phyloP scores from a whole-genome alignment of 176 grass and related monocot species.

The Oryza punctata region DNA sequence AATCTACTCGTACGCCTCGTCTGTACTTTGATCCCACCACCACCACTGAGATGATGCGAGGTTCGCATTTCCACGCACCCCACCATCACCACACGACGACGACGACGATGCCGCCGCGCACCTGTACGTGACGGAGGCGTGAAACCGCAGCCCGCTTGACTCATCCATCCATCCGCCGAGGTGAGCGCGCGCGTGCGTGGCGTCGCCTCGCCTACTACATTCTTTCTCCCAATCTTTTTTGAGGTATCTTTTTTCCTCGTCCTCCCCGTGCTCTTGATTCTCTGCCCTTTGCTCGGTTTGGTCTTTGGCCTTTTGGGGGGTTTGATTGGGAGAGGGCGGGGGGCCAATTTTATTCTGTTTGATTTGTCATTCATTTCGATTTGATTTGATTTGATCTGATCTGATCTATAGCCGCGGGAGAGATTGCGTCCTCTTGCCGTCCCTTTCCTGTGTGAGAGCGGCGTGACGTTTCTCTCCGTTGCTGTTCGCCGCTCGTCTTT shows the following conservation, averaged over 20 bases:
- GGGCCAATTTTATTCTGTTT: background rate
- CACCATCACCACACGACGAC: background rate
- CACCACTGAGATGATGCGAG: background rate
- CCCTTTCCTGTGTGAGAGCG: slow-evolving; percentile 6
- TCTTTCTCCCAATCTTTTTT: background rate
- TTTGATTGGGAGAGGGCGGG: background rate
- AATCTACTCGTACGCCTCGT: background rate
- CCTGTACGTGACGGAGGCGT: background rate
- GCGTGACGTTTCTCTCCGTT: background rate
- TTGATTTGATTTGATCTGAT: slow-evolving; percentile 4
- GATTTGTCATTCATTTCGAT: slow-evolving; percentile 7
- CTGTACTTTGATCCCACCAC: slow-evolving; percentile 1
- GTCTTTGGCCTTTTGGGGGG: background rate
- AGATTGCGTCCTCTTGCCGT: background rate
- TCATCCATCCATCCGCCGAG: background rate
- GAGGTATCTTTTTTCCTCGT: background rate
- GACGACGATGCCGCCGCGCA: background rate
- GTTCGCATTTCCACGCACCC: background rate
- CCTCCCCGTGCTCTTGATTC: background rate
- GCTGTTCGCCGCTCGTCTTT: background rate
- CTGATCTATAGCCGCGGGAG: slow-evolving; percentile 7
- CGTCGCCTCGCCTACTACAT: slow-evolving; percentile 14
- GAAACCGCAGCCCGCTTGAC: background rate
- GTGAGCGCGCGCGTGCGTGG: background rate
- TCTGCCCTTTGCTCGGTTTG: background rate